Percentiles rank a stretch among this genome's conserved stretches.
phyloP scores from a whole-genome alignment of 2,329 filamentous ascomycete species.

The Sclerotinia spermophila region DNA sequence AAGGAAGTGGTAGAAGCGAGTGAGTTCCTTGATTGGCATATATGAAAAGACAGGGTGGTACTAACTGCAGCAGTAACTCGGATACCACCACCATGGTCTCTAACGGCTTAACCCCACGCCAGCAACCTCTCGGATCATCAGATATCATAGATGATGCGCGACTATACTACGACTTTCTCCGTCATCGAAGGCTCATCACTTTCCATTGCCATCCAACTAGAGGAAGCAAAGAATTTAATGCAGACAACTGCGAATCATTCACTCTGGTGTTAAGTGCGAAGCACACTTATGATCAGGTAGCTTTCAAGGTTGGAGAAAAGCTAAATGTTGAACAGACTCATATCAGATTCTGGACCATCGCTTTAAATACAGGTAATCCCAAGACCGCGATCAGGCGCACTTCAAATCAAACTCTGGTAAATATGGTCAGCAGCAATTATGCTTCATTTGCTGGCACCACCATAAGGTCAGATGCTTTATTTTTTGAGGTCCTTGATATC shows the following conservation, averaged over 20 bases:
- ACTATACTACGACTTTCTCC: constrained; percentile 88
- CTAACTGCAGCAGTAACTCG: neutral
- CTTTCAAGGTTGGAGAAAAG: constrained; percentile 76
- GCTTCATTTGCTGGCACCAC: constrained; percentile 66
- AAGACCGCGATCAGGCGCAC: constrained; percentile 74
- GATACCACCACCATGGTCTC: neutral
- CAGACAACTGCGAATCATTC: constrained; percentile 61
- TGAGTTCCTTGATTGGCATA: neutral
- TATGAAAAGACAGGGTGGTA: neutral
- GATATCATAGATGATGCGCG: constrained; percentile 61
- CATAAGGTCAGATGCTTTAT: constrained; percentile 74
- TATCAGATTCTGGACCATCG: constrained; percentile 86
- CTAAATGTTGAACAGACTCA: constrained; percentile 79
- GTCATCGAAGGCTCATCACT: constrained; percentile 75
- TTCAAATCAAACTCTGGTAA: constrained; percentile 62
- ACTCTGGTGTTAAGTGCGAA: constrained; percentile 78
- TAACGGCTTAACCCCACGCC: constrained; percentile 1
- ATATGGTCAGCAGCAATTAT: constrained; percentile 74
- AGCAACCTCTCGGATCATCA: constrained; percentile 22
- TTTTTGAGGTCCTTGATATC: constrained; percentile 92
- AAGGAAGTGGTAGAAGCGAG: constrained; percentile 52
- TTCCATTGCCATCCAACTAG: constrained; percentile 69
- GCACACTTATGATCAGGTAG: constrained; percentile 83
- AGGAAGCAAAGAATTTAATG: constrained; percentile 36
- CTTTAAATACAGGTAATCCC: constrained; percentile 69